Conservation (phyloP, 805 yeast species). For the Saturnispora ahearnii region DNA sequence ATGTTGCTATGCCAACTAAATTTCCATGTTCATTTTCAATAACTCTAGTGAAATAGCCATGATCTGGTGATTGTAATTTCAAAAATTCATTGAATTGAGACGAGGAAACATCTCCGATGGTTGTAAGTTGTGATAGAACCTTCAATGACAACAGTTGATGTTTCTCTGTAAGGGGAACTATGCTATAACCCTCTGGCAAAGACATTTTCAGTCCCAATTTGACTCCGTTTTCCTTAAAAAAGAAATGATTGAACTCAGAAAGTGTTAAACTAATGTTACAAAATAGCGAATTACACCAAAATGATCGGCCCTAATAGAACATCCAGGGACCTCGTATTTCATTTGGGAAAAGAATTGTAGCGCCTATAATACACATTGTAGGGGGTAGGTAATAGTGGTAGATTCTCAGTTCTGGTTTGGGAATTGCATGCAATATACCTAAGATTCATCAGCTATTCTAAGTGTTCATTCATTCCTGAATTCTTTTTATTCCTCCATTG, state of each 20-base stretch:
- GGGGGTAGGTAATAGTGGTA: no score
- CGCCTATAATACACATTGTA: no score
- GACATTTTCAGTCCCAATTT: background rate
- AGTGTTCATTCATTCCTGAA: background rate
- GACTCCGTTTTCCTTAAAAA: no score
- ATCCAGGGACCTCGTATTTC: no score
- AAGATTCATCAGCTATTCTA: background rate
- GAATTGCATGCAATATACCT: no score
- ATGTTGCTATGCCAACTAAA: constrained; percentile 78
- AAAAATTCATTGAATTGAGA: constrained; percentile 43
- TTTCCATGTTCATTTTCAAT: constrained; percentile 42
- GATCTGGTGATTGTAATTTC: constrained; percentile 46
- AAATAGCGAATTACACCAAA: no score
- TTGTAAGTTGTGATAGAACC: constrained; percentile 61
- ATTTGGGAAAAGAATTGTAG: no score
- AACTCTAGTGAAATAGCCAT: constrained; percentile 61
- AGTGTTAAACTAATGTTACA: no score
- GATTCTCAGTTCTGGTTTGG: no score
- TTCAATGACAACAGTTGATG: constrained; percentile 25
- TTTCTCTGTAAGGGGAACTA: background rate
- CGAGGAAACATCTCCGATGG: constrained; percentile 64
- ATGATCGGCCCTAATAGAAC: no score
- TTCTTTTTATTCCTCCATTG: background rate
- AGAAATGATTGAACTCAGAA: background rate
- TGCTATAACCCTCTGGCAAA: constrained; percentile 3